Conservation (phyloP, 169 alveolate genomes). For the Neospora caninum region DNA sequence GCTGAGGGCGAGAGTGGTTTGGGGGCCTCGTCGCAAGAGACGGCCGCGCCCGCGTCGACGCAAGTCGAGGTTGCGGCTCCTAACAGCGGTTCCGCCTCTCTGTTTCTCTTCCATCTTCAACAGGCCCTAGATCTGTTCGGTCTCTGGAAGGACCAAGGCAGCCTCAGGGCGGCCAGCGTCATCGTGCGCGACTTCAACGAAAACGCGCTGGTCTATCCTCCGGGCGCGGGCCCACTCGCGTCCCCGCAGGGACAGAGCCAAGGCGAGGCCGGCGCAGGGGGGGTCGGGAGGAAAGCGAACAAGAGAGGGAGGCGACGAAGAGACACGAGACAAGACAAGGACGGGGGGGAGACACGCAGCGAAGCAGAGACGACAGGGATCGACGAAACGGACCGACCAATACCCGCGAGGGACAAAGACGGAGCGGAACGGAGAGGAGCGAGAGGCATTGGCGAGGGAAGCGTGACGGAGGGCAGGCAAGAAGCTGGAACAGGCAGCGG, state of each 20-base stretch:
- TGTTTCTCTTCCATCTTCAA: constrained; percentile 1
- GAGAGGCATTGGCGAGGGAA: background rate
- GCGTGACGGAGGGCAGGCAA: background rate
- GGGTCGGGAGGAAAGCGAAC: background rate
- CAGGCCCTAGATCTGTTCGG: background rate
- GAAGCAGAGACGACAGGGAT: background rate
- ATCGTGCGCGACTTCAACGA: background rate
- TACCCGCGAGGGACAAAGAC: background rate
- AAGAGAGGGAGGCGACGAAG: background rate
- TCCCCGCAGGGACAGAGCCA: background rate
- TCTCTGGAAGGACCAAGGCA: background rate
- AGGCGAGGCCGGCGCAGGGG: no score
- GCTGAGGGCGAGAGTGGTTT: background rate
- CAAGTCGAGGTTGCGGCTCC: background rate
- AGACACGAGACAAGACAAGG: background rate
- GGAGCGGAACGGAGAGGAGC: background rate
- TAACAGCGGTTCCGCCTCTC: background rate
- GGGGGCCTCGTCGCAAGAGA: background rate
- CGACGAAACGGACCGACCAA: background rate
- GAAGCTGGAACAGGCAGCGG: background rate
- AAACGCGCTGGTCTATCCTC: background rate
- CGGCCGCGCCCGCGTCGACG: background rate
- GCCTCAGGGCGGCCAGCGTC: constrained; percentile 23
- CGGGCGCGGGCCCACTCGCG: background rate
- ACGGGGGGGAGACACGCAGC: background rate